phyloP scores from a whole-genome alignment of 2,329 filamentous ascomycete genomes.

The Talaromyces funiculosus region DNA sequence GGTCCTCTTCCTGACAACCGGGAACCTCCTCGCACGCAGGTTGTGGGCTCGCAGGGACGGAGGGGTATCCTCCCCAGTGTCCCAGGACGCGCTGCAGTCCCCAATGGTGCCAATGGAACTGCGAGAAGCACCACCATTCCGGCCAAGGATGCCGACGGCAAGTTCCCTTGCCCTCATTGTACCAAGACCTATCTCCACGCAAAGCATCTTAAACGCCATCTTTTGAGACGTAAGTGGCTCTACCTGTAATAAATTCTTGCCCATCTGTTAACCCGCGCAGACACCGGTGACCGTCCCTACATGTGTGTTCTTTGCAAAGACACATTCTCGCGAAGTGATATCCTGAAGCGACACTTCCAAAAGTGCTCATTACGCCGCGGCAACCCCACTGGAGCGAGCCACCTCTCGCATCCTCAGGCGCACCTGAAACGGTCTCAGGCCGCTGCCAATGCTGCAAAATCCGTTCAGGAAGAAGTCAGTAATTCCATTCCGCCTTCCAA shows the following conservation, averaged over 20 bases:
- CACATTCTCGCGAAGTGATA: slow-evolving; percentile 96
- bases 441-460: slow-evolving; percentile 37
- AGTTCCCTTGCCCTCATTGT: slow-evolving; percentile 96
- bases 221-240: slow-evolving; percentile 87
- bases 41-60: slow-evolving; percentile 89
- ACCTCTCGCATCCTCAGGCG: slow-evolving; percentile 86
- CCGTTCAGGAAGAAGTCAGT: slow-evolving; percentile 43
- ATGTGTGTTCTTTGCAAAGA: slow-evolving; percentile 97
- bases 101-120: slow-evolving; percentile 54
- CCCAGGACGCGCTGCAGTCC: slow-evolving; percentile 73
- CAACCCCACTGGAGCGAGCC: slow-evolving; percentile 89
- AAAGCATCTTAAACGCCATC: slow-evolving; percentile 94
- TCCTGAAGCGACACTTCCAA: slow-evolving; percentile 97
- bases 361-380: slow-evolving; percentile 96
- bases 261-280: slow-evolving; percentile 42
- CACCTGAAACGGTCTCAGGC: slow-evolving; percentile 69
- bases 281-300: slow-evolving; percentile 96
- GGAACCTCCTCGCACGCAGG: slow-evolving; percentile 60
- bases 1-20: slow-evolving; percentile 34
- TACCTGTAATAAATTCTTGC: neutral
- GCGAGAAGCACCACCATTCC: slow-evolving; percentile 79
- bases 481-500: slow-evolving; percentile 37
- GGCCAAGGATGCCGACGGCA: slow-evolving; percentile 92
- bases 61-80: slow-evolving; percentile 88
- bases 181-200: slow-evolving; percentile 97